Conservation (phyloP, 1,139 yeast genomes). For the Scheffersomyces stambukii region DNA sequence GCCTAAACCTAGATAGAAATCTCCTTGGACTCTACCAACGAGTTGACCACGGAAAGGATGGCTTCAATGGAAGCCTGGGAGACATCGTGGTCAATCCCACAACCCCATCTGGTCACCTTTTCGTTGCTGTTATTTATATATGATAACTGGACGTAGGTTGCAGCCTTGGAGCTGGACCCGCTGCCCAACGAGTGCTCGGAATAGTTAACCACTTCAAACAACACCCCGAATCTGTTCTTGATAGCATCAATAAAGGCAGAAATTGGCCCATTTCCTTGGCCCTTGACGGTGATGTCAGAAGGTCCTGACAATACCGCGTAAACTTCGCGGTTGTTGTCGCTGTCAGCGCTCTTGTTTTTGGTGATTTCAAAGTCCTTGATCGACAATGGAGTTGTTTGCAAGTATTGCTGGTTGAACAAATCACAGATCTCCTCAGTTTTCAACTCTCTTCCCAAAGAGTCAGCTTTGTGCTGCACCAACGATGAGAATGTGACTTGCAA, state of each 20-base stretch:
- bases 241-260: constrained; percentile 45
- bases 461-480: constrained; percentile 40
- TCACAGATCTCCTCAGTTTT: constrained; percentile 38
- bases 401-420: constrained; percentile 35
- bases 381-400: constrained; percentile 19
- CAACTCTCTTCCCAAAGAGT: constrained; percentile 41
- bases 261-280: constrained; percentile 47
- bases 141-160: constrained; percentile 42
- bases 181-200: constrained; percentile 43
- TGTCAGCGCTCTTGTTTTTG: constrained; percentile 18
- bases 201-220: constrained; percentile 40
- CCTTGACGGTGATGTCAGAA: constrained; percentile 21
- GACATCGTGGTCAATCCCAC: constrained; percentile 44
- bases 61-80: constrained; percentile 47
- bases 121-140: constrained; percentile 24
- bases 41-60: constrained; percentile 39
- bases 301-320: constrained; percentile 20
- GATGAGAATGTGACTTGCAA: constrained; percentile 41
- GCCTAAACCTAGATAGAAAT: constrained; percentile 3
- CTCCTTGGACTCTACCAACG: constrained; percentile 25
- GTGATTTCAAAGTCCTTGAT: constrained; percentile 34
- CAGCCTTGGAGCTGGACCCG: constrained; percentile 43
- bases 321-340: constrained; percentile 25
- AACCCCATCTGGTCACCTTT: constrained; percentile 37
- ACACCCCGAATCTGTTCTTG: constrained; percentile 26